A percentile compares a stretch with the other conserved stretches of the same genome.
These are phyloP conservation scores for Pythium angustatum DNA, from an alignment of 352 stramenopile genomes.

Conservation along the genomic window DNA sequence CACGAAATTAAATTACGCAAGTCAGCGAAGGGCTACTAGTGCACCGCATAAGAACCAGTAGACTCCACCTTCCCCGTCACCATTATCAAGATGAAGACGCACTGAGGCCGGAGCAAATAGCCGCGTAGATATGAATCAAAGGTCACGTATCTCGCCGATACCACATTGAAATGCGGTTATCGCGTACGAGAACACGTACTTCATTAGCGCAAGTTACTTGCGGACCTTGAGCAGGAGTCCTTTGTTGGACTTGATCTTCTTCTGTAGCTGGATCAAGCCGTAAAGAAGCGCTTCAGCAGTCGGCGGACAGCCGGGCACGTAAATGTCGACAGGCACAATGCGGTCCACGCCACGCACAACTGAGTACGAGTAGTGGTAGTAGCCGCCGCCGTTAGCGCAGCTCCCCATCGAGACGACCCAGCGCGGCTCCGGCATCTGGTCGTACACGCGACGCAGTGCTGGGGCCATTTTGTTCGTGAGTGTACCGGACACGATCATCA, in stretches of 20 bases:
- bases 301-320: slow-evolving; percentile 98
- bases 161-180: too few relatives aligned
- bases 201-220: too few relatives aligned
- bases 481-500: slow-evolving; percentile 99
- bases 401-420: slow-evolving; percentile 99
- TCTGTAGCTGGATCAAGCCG: slow-evolving; percentile 98
- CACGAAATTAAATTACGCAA: too few relatives aligned
- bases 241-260: slow-evolving; percentile 99
- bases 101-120: too few relatives aligned
- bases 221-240: slow-evolving; percentile 93
- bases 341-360: slow-evolving; percentile 97
- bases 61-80: too few relatives aligned
- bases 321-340: slow-evolving; percentile 99
- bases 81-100: too few relatives aligned
- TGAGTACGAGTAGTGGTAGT: slow-evolving; percentile 97
- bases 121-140: too few relatives aligned
- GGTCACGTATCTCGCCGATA: too few relatives aligned
- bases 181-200: too few relatives aligned
- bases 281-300: slow-evolving; percentile 98
- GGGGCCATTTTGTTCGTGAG: slow-evolving; percentile 99
- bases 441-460: slow-evolving; percentile 95
- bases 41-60: too few relatives aligned
- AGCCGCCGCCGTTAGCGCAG: slow-evolving; percentile 96
- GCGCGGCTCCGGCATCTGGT: slow-evolving; percentile 99
- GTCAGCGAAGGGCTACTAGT: too few relatives aligned